Base-by-base conservation (phyloP, 768 basidiomycete genomes). In the Xerocomus spinulosus region DNA sequence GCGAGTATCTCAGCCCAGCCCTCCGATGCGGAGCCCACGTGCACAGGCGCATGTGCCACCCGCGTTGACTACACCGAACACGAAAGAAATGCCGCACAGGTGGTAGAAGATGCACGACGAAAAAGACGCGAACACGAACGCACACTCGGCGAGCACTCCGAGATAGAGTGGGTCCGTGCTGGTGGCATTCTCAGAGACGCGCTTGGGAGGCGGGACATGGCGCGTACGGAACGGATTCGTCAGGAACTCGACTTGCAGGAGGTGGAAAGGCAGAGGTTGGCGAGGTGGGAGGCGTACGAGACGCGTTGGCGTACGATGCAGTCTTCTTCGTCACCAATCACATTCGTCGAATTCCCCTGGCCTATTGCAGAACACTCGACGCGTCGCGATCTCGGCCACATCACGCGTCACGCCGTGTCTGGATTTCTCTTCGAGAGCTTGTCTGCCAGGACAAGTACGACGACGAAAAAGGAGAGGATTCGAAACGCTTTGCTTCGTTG, bases 281-380 rank as follows among this genome's bases (percentile, higher is more conserved):
- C 63, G 17, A 65, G 70, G 32, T 83, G 85, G 80, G 68, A 74
- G n/a, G 57, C 48, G 7, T 82, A 85, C 53, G 81, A 83, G 48
- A 40, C 52, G 15, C 66, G 70, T 9, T 85, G 85, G 84, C 62
- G 58, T 25, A 55, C 55, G 12, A 60, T 81, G 13, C 54, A 64
- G 37, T 56, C 64, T 18, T 64, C 64, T 48, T 51, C 52, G 15
- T 48, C 57, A 29, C 47, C 51, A 26, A 48, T 78, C 17, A 44
- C 57, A 15, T 87, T 85, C 54, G 54, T 44, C 5, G 78, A 80
- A 49, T 73, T 87, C 36, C 83, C 85, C 0, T 87, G 85, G 85
- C 85, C 85, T 0, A 66, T 80, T 9, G 35, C 6, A 15, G 52
- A 50, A 2, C 42, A 42, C 32, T 36, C 53, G n/a, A 28, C 59